These are phyloP conservation scores for Coniella vitis DNA, from an alignment of 2,329 filamentous ascomycete species.

Conservation along the genomic window DNA sequence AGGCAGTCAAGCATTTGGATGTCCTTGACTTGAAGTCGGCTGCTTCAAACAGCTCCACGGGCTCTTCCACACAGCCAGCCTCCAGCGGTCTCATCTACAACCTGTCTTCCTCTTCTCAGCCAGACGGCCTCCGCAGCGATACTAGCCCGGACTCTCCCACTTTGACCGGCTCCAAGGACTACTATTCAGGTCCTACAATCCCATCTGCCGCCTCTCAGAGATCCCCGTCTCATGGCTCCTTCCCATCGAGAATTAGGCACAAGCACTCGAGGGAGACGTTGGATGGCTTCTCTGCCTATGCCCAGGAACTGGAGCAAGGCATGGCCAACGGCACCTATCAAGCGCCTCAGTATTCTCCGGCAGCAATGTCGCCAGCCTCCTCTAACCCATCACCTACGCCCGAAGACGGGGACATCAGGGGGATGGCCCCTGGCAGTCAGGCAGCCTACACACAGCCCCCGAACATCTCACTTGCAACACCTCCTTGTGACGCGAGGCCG, in stretches of 20 bases:
- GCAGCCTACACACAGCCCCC: constrained; percentile 28
- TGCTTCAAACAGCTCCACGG: constrained; percentile 44
- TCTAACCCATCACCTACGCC: constrained; percentile 39
- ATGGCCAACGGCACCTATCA: constrained; percentile 8
- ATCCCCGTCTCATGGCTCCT: constrained; percentile 4
- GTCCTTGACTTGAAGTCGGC: constrained; percentile 43
- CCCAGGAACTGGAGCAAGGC: constrained; percentile 13
- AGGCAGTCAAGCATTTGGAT: constrained; percentile 38
- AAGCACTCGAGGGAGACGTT: constrained; percentile 2
- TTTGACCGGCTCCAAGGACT: constrained; percentile 9
- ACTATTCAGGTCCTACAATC: constrained; percentile 25
- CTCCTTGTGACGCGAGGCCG: constrained; percentile 19
- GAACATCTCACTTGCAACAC: constrained; percentile 37
- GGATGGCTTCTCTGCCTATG: constrained; percentile 12
- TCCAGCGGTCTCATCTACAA: constrained; percentile 13
- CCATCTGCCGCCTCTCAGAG: constrained; percentile 21
- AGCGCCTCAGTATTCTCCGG: constrained; percentile 6
- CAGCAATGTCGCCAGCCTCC: constrained; percentile 7
- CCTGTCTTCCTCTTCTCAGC: constrained; percentile 20
- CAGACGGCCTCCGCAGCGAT: background rate
- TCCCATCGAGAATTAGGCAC: constrained; percentile 19
- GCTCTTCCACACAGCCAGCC: constrained; percentile 20
- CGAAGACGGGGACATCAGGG: constrained; percentile 37
- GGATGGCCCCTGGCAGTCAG: background rate
- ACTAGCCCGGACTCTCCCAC: constrained; percentile 13